Evolutionary conservation across 2,329 filamentous ascomycete genomes (phyloP), one percentile per base, ranked within the genome.

Genomic region (Pyrenophora seminiperda): DNA sequence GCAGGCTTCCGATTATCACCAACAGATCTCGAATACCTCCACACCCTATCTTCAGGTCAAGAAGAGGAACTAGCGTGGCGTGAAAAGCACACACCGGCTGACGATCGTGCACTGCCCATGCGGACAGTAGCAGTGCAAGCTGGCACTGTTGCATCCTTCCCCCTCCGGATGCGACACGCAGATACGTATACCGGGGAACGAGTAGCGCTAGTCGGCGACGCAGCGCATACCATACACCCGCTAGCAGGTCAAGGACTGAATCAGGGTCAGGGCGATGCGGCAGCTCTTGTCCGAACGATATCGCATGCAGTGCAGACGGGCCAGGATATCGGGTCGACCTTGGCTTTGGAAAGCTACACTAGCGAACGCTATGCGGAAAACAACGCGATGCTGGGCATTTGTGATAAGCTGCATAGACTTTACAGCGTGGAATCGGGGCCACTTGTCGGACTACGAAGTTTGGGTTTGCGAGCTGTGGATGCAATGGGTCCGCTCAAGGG

Each of bases 201-300:
- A n/a, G 80, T 97, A 7, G 94, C 92, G 1, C 83, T 99, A 1
- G 85, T 99, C 29, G 94, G 94, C 53, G 94, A 99, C 60, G 94
- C 94, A 1, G 94, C 94, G 6, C 94, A 99, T 72, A 96, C 92
- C 1, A 86, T 96, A 58, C 94, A 99, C 72, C 94, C 94, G 0
- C 85, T 99, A 3, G 94, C 91, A 1, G 94, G 94, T 1, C 94
- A 97, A 73, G 94, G 94, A 1, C 80, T 99, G 11, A 99, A 99
- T 68, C 89, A 95, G 64, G 94, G 94, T 1, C 87, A 97, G 56
- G 91, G 85, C 14, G 94, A 99, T 69, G 89, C 94, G 0, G 86
- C 90, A 63, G 88, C 88, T 44, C 82, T 99, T 0, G 85, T 86
- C 5, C 81, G 81, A 55, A 86, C 86, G 0, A 88, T 99, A 41